These are phyloP conservation scores for Waltiozyma sp. DNA, from an alignment of 1,139 yeast genomes.

Conservation along the genomic window DNA sequence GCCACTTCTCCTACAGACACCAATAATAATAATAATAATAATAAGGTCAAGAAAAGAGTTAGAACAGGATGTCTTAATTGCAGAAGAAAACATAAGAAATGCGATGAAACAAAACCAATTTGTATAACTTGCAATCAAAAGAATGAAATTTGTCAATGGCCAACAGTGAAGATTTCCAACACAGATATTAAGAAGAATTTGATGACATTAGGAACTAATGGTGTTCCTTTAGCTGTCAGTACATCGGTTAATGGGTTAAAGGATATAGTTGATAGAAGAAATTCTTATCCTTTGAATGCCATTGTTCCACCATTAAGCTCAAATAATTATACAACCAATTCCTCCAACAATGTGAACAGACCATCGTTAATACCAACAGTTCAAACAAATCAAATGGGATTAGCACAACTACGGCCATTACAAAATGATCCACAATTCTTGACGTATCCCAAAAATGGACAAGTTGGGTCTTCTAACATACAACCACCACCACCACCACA, in stretches of 20 bases:
- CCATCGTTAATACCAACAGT: neutral
- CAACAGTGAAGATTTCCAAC: slow-evolving; percentile 11
- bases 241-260: neutral
- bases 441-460: neutral
- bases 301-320: neutral
- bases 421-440: neutral
- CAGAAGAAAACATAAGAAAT: slow-evolving; percentile 19
- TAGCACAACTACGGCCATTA: neutral
- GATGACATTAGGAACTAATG: neutral
- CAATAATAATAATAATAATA: neutral
- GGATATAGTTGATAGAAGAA: neutral
- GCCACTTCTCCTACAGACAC: neutral
- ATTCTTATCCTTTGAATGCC: neutral
- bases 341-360: neutral
- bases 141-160: slow-evolving; percentile 39
- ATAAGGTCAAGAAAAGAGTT: slow-evolving; percentile 10
- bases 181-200: neutral
- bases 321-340: neutral
- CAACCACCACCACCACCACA: neutral
- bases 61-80: slow-evolving; percentile 20
- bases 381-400: neutral
- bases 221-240: neutral
- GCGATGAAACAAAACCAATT: slow-evolving; percentile 18
- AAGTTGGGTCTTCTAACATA: neutral
- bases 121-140: slow-evolving; percentile 31